Evolutionary conservation across 129 eudicot genomes (phyloP).

Genomic region (Heracleum sosnowskyi): DNA sequence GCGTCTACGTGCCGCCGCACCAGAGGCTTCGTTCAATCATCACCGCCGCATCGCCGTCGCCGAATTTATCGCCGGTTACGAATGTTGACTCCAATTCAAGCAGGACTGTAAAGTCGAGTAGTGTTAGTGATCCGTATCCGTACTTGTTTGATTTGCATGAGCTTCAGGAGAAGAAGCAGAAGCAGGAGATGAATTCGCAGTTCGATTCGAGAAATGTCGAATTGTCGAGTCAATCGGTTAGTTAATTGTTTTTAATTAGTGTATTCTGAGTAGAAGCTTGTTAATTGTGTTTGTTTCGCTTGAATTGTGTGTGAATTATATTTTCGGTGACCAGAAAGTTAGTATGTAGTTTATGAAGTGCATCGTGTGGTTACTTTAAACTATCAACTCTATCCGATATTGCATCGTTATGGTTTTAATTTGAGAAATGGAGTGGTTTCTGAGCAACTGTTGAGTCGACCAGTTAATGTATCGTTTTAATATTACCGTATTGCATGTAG

Average conservation of each 20-base stretch:
- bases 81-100: conserved; percentile 1
- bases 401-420: neutral
- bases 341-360: neutral
- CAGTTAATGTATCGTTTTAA: neutral
- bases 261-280: neutral
- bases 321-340: neutral
- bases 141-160: conserved; percentile 5
- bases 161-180: neutral
- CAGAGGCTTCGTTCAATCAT: neutral
- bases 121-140: neutral
- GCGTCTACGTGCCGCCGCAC: conserved; percentile 4
- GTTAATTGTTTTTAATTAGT: neutral
- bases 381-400: neutral
- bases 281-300: neutral
- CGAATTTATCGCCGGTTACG: neutral
- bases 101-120: neutral
- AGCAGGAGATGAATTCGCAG: neutral
- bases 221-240: neutral
- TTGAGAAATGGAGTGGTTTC: neutral
- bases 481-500: neutral
- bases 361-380: neutral
- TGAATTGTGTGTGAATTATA: neutral
- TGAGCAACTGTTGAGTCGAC: neutral
- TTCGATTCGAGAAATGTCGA: neutral
- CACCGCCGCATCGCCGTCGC: conserved; percentile 5